phyloP scores from a whole-genome alignment of 106 monocot species.

The Agapanthus africanus region DNA sequence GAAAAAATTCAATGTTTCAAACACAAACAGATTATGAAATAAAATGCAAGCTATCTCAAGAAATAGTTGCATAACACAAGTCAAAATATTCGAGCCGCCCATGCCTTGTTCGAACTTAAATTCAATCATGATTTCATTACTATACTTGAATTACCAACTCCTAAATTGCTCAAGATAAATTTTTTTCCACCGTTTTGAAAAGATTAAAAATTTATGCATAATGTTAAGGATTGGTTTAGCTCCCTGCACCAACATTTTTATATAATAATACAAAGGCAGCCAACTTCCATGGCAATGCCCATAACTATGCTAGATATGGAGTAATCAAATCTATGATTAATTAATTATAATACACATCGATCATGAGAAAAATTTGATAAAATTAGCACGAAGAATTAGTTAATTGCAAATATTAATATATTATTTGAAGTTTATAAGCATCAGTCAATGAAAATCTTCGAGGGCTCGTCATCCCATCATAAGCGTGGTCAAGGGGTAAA shows the following conservation, averaged over 20 bases:
- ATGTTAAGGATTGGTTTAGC: slow-evolving; percentile 5
- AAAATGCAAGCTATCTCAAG: background rate
- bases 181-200: background rate
- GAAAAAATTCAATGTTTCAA: background rate
- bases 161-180: background rate
- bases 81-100: too few relatives aligned
- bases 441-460: background rate
- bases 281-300: background rate
- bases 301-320: background rate
- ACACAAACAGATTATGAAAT: background rate
- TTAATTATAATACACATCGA: too few relatives aligned
- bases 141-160: too few relatives aligned
- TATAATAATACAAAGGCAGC: background rate
- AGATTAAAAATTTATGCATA: background rate
- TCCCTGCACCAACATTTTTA: background rate
- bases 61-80: background rate
- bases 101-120: too few relatives aligned
- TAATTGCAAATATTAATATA: background rate
- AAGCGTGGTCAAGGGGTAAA: background rate
- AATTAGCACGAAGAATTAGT: slow-evolving; percentile 1
- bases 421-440: background rate
- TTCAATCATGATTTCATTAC: too few relatives aligned
- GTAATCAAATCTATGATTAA: background rate
- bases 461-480: background rate
- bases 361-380: background rate